phyloP scores from a whole-genome alignment of 345 rosid species.

The Pistacia vera region DNA sequence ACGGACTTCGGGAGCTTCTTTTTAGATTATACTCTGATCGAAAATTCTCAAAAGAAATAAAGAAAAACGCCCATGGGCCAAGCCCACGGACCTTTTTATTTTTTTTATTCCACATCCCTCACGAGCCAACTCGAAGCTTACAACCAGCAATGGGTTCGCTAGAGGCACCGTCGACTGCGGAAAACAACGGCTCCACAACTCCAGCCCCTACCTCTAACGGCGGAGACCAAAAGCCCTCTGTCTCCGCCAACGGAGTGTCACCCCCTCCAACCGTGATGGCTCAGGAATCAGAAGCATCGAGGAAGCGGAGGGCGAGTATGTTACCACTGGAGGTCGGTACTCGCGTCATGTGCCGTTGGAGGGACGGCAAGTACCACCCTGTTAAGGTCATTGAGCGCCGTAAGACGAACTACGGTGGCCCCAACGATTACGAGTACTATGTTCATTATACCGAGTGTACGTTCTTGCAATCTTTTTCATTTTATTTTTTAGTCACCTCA shows the following conservation, averaged over 20 bases:
- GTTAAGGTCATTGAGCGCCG: constrained; percentile 98
- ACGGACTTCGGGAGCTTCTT: no score
- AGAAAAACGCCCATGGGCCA: background rate
- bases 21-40: no score
- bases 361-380: constrained; percentile 92
- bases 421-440: constrained; percentile 87
- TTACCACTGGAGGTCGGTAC: constrained; percentile 95
- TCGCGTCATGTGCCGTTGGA: constrained; percentile 96
- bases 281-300: constrained; percentile 54
- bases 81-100: background rate
- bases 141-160: constrained; percentile 69
- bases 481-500: background rate
- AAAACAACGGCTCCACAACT: constrained; percentile 44
- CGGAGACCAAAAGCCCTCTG: constrained; percentile 37
- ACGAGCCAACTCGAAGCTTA: constrained; percentile 15
- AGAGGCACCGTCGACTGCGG: constrained; percentile 45
- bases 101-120: background rate
- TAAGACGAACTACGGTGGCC: constrained; percentile 45
- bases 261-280: constrained; percentile 21
- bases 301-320: constrained; percentile 61
- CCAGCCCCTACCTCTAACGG: constrained; percentile 26
- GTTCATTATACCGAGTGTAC: constrained; percentile 97
- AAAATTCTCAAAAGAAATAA: no score
- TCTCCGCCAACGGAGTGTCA: constrained; percentile 27
- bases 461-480: constrained; percentile 23